Percentiles rank a stretch among this genome's conserved stretches.
Evolutionary conservation across 257 asterid species (phyloP).

Genomic region (Solanum clarkiae): DNA sequence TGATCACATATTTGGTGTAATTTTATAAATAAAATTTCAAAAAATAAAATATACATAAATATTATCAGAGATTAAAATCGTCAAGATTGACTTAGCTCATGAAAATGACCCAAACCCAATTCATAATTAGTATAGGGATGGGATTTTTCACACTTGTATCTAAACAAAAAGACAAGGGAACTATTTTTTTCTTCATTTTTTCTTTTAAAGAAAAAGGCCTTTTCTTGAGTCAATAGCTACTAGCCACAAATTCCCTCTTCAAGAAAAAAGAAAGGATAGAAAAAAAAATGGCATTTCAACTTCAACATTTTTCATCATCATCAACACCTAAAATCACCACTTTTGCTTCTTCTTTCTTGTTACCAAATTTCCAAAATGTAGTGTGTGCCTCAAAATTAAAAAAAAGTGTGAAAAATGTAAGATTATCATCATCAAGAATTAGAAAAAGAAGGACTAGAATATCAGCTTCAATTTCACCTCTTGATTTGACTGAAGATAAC

Average conservation of each 20-base stretch:
- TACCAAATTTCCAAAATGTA: slow-evolving; percentile 1
- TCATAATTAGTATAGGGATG: too few species aligned
- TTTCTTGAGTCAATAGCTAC: background rate
- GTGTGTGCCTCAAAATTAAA: slow-evolving; percentile 7
- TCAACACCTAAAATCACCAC: background rate
- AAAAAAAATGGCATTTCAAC: slow-evolving; percentile 23
- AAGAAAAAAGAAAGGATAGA: background rate
- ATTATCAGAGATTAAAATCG: too few species aligned
- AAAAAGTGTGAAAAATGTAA: slow-evolving; percentile 3
- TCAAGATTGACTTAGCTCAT: too few species aligned
- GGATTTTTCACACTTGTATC: background rate
- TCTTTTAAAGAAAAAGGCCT: background rate
- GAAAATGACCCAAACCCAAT: too few species aligned
- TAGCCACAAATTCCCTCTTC: background rate
- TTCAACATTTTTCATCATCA: slow-evolving; percentile 8
- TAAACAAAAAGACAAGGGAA: background rate
- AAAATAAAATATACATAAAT: too few species aligned
- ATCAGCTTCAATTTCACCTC: slow-evolving; percentile 43
- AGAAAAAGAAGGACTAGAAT: background rate
- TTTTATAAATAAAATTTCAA: too few species aligned
- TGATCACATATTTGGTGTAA: too few species aligned
- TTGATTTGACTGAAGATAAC: slow-evolving; percentile 79
- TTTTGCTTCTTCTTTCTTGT: background rate
- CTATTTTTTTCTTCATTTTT: background rate
- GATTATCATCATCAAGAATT: slow-evolving; percentile 3